Percentiles rank a stretch among this genome's conserved stretches.
Evolutionary conservation across 2,329 filamentous ascomycete genomes (phyloP).

Genomic region (Delphinella strobiligena): DNA sequence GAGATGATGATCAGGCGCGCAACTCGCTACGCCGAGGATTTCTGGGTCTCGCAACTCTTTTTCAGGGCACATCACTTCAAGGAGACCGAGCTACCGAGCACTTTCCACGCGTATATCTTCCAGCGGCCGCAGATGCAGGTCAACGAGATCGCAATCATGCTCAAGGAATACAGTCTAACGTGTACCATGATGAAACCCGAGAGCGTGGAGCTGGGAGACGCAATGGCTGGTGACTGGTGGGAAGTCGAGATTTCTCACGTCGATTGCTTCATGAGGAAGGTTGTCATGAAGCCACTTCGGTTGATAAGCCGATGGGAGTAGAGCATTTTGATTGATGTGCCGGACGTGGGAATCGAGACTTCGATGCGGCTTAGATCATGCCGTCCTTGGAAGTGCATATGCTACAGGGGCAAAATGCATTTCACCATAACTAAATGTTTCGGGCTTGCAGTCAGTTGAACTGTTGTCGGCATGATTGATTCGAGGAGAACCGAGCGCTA

Average conservation of each 20-base stretch:
- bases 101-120: constrained; percentile 26
- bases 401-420: too few relatives aligned
- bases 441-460: too few relatives aligned
- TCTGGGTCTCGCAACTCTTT: constrained; percentile 43
- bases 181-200: constrained; percentile 12
- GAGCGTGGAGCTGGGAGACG: constrained; percentile 8
- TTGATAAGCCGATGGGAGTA: constrained; percentile 18
- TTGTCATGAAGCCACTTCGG: constrained; percentile 25
- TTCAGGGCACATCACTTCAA: constrained; percentile 46
- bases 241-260: constrained; percentile 28
- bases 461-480: too few relatives aligned
- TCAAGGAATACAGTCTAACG: constrained; percentile 15
- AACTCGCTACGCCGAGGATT: constrained; percentile 23
- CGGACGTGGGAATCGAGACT: too few relatives aligned
- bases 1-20: constrained; percentile 31
- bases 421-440: too few relatives aligned
- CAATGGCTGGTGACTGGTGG: constrained; percentile 33
- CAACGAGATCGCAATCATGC: background rate
- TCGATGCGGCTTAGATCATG: too few relatives aligned
- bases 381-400: too few relatives aligned
- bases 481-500: too few relatives aligned
- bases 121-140: constrained; percentile 1
- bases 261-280: constrained; percentile 20
- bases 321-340: background rate
- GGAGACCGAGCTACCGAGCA: constrained; percentile 39